Conservation (phyloP, 2,329 filamentous ascomycete genomes). For the Botryotinia convoluta region DNA sequence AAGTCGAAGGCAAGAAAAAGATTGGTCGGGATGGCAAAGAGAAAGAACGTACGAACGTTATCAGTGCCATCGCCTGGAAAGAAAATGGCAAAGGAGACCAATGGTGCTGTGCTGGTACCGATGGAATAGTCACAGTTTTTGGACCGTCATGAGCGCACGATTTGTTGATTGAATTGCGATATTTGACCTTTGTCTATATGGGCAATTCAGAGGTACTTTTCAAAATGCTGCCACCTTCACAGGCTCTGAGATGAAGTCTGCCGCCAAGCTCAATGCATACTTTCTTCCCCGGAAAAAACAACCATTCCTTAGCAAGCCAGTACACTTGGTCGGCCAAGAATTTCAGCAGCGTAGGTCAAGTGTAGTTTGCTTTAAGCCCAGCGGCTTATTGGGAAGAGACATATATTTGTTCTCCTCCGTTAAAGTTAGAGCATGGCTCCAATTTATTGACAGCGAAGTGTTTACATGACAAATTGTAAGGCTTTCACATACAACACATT, state of each 20-base stretch:
- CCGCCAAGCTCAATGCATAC: background rate
- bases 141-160: constrained; percentile 38
- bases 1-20: constrained; percentile 44
- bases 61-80: constrained; percentile 62
- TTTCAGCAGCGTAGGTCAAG: background rate
- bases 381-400: background rate
- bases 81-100: constrained; percentile 61
- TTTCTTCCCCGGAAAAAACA: background rate
- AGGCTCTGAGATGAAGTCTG: background rate
- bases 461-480: background rate
- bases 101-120: constrained; percentile 64
- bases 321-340: background rate
- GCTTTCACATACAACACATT: background rate
- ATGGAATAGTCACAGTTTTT: constrained; percentile 63
- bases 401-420: background rate
- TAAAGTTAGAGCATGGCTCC: background rate
- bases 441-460: constrained; percentile 10
- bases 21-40: constrained; percentile 60
- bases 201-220: background rate
- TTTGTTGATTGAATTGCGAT: background rate
- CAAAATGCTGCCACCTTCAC: background rate
- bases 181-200: background rate
- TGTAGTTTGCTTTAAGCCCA: background rate
- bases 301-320: background rate
- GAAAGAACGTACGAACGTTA: constrained; percentile 57